These are phyloP conservation scores for Cenchrus purpureus DNA, from an alignment of 176 grass and related monocot species.

Conservation along the genomic window DNA sequence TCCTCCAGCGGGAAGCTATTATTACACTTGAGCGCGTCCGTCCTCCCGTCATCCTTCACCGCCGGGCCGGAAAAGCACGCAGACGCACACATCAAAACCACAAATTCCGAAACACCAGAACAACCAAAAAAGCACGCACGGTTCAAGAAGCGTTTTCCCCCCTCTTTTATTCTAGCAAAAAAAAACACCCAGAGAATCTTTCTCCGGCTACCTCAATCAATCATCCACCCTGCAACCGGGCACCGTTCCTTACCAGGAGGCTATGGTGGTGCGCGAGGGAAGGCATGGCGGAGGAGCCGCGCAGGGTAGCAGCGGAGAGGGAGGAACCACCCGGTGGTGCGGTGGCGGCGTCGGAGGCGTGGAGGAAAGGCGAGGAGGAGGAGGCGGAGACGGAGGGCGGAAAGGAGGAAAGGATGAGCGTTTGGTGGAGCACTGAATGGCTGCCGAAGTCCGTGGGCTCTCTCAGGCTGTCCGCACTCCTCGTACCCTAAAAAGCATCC, in stretches of 20 bases:
- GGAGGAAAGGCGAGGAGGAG: conserved; percentile 29
- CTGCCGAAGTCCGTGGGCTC: conserved; percentile 72
- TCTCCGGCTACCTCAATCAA: background rate
- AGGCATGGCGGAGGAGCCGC: conserved; percentile 37
- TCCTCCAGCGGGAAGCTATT: conserved; percentile 44
- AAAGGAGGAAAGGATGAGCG: conserved; percentile 62
- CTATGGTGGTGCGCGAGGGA: conserved; percentile 55
- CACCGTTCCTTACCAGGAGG: conserved; percentile 44
- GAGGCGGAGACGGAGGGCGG: conserved; percentile 30
- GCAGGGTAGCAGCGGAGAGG: background rate
- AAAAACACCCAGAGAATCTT: background rate
- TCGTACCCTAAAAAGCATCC: too few species aligned
- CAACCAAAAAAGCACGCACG: conserved; percentile 1
- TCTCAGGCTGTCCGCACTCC: background rate
- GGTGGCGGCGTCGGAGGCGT: conserved; percentile 11
- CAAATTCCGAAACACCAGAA: conserved; percentile 35
- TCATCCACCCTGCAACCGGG: background rate
- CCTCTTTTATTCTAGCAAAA: background rate
- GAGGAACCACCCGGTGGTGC: background rate
- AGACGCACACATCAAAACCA: conserved; percentile 34
- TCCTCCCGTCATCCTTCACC: conserved; percentile 54
- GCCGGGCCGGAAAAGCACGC: conserved; percentile 1
- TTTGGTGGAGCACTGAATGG: conserved; percentile 96
- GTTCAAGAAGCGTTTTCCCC: background rate
- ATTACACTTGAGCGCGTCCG: conserved; percentile 62